Base-by-base conservation (phyloP, 2,329 filamentous ascomycete genomes). In the Xylaria sp. region DNA sequence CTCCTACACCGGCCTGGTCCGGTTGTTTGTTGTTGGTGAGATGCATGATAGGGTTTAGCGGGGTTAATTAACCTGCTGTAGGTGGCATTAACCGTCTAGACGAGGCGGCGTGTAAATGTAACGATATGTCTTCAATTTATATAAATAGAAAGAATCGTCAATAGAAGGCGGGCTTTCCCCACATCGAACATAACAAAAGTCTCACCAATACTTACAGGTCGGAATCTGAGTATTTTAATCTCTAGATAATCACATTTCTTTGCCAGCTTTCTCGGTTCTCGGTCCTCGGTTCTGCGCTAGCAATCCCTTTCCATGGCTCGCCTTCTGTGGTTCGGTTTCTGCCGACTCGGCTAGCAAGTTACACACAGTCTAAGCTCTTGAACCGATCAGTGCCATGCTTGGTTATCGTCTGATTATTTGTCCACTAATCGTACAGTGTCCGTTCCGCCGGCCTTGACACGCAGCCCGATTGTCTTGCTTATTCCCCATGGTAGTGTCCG, bases 271-370 rank as follows among this genome's bases (percentile, higher is more conserved):
- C 54, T 57, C 54, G 13, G 31, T 52, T 4, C 10, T 23, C 10
- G 23, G 39, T 41, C 13, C 43, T 18, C 9, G 4, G n/a, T 6
- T 55, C 51, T 55, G 28, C 28, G 51, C 51, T 55, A 55, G 15
- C 6, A 58, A 9, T 46, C 23, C 43, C 23, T 46, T 58, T 46
- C 56, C 56, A 46, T 6, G n/a, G 56, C 39, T 31, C 10, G 23
- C 23, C 25, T n/a, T 13, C 39, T 20, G 13, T 48, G 39, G 39
- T 58, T 58, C 56, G 23, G 56, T 39, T 58, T 58, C 39, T 31
- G 23, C 56, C 56, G 39, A 58, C 39, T 48, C 23, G 25, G 56
- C 28, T 20, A 36, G 7, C 23, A 23, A 31, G 56, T 39, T n/a
- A 28, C 20, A 28, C 15, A n/a, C 10, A 46, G 36, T 15, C 36